Base-by-base conservation (phyloP, 371 early-diverging fungal species). In the Mortierella sp. region DNA sequence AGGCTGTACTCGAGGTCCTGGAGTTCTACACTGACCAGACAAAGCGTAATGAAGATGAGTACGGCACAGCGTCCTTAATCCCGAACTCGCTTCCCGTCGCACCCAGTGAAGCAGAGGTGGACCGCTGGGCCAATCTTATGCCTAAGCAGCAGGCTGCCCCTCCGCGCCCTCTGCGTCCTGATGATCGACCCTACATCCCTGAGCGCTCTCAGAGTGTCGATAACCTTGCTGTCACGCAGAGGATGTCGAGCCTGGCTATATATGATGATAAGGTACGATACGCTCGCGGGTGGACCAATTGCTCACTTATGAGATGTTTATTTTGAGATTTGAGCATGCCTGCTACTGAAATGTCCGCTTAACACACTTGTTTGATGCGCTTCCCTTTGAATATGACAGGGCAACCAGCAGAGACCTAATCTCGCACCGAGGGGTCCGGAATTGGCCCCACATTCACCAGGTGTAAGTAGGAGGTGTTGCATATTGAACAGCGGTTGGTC, bases 1-100 rank as follows among this genome's bases (percentile, higher is more conserved):
- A 96, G 78, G 96, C 97, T n/a, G 98, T 98, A 49, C 80, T 97
- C 45, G 97, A 97, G 70, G 97, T 96, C 27, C 85, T 97, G 45
- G 96, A 96, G 72, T 98, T 97, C 79, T 98, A 97, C 82, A 95
- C 97, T 16, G 95, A 94, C 73, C 87, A 89, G 65, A 85, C 86
- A 41, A 82, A 84, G 59, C 69, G 84, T 24, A 85, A 87, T 58
- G 80, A 82, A 54, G 83, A 81, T 47, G 82, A 81, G 50, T 84
- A 84, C 60, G 85, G 82, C 24, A 68, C 67, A 21, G 66, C 70
- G 8, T 58, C 60, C 1, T 50, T 61, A 62, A 56, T 76, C 7
- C 59, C 79, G 48, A 49, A 49, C 60, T 42, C 55, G 43, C 51
- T 72, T 23, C 64, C 79, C 28, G 55, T 73, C 43, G 19, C 53